Evolutionary conservation across 1,284 basidiomycete species (phyloP).

Genomic region (Hortiboletus rubellus): DNA sequence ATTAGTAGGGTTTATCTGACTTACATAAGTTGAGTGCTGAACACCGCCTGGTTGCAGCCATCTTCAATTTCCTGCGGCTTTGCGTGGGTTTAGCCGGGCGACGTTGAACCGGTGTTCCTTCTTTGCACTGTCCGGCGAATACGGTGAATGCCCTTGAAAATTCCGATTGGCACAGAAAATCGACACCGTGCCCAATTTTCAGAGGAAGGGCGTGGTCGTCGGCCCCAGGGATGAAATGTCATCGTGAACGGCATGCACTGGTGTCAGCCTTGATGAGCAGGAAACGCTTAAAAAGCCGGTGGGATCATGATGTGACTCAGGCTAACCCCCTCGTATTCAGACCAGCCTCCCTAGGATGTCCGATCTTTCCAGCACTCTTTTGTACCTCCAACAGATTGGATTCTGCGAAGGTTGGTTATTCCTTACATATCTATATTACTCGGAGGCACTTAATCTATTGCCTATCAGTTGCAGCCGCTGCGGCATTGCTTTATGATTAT

Average conservation of each 20-base stretch:
- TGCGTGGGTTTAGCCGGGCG: neutral
- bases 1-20: neutral
- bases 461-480: conserved; percentile 7
- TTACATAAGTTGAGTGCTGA: neutral
- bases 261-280: neutral
- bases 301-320: no score
- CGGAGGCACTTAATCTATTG: neutral
- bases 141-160: no score
- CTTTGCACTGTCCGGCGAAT: neutral
- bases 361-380: neutral
- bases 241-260: neutral
- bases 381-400: conserved; percentile 7
- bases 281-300: conserved; percentile 1
- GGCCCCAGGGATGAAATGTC: neutral
- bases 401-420: conserved; percentile 12
- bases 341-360: conserved; percentile 4
- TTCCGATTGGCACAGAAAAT: no score
- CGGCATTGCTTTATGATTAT: conserved; percentile 21
- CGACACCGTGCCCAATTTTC: neutral
- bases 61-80: neutral
- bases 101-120: neutral
- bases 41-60: neutral
- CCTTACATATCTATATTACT: neutral
- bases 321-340: neutral
- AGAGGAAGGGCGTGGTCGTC: neutral